phyloP scores from a whole-genome alignment of 2,329 filamentous ascomycete species.

The Aspergillus sp. region DNA sequence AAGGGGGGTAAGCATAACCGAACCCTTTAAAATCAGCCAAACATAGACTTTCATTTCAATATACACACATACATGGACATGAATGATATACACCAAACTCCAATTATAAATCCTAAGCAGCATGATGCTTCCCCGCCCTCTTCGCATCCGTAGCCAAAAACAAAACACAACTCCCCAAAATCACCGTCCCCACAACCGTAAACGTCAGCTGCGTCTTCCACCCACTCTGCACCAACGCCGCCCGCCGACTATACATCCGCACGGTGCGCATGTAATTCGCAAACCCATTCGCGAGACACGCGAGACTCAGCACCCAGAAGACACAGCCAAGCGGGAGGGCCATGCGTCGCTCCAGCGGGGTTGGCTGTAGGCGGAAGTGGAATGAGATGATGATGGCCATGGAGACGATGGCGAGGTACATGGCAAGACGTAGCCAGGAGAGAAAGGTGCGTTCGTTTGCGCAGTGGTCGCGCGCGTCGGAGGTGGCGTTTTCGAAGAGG shows the following conservation, averaged over 20 bases:
- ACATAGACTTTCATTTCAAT: conserved; percentile 1
- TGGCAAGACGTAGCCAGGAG: conserved; percentile 80
- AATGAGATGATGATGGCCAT: conserved; percentile 91
- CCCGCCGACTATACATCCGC: conserved; percentile 71
- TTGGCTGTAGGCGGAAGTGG: conserved; percentile 73
- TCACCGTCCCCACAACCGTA: conserved; percentile 37
- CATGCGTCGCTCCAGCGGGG: conserved; percentile 66
- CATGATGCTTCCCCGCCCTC: conserved; percentile 15
- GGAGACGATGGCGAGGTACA: conserved; percentile 87
- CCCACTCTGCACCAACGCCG: conserved; percentile 84
- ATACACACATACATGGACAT: background rate
- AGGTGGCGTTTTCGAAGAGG: conserved; percentile 63
- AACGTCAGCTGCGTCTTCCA: conserved; percentile 86
- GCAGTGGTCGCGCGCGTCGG: conserved; percentile 63
- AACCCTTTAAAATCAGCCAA: background rate
- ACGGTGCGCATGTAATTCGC: conserved; percentile 83
- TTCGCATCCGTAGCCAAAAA: conserved; percentile 37
- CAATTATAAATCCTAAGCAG: background rate
- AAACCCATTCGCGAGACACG: conserved; percentile 72
- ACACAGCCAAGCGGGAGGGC: conserved; percentile 78
- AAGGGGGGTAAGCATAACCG: too few species aligned
- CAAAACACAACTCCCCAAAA: conserved; percentile 41
- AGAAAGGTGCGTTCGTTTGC: conserved; percentile 72
- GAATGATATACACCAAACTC: background rate
- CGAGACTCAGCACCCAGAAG: conserved; percentile 78